Evolutionary conservation across 306 rosid genomes (phyloP), one percentile per base, ranked within the genome.

Genomic region (Vigna trinervia): DNA sequence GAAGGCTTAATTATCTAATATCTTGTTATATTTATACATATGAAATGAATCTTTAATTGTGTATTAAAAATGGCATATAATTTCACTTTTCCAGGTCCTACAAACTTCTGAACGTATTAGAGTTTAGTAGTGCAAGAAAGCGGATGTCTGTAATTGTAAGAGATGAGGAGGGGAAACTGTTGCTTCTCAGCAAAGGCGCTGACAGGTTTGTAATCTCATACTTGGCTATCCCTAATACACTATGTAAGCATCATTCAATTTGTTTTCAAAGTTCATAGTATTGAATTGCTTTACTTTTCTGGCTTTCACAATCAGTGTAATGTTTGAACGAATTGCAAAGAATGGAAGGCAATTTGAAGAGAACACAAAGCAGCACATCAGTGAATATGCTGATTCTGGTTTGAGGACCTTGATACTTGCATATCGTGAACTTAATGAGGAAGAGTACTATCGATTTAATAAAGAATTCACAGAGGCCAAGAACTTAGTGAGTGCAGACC

Each of bases 321-420:
- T 96, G 97, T 92, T 96, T 77, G 96, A 92, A 86, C 82, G 92
- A 77, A 97, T 96, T 79, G 88, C 91, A 43, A 91, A 81, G 69
- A 73, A 91, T 61, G 97, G 94, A 80, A 88, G 87, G 64, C 91
- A 92, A 57, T 96, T 87, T 78, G 97, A 91, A 87, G 93, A 89
- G 81, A 50, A 87, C 59, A 96, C 99, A 28, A 84, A 52, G 81
- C 82, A 83, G 77, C 97, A 96, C 70, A 62, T 91, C n/a, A 85
- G 85, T 12, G 90, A 91, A 84, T 96, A 96, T 56, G 98, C 98
- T 39, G 99, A 96, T 87, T 97, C 99, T 71, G 99, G 99, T 80
- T 84, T 96, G 81, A 96, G 99, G 88, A 96, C 98, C 12, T 85
- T 96, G 86, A 87, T 92, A 75, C 91, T 93, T 46, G 97, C 98